Base-by-base conservation (phyloP, 352 stramenopile genomes). In the Pythium coloratum region DNA sequence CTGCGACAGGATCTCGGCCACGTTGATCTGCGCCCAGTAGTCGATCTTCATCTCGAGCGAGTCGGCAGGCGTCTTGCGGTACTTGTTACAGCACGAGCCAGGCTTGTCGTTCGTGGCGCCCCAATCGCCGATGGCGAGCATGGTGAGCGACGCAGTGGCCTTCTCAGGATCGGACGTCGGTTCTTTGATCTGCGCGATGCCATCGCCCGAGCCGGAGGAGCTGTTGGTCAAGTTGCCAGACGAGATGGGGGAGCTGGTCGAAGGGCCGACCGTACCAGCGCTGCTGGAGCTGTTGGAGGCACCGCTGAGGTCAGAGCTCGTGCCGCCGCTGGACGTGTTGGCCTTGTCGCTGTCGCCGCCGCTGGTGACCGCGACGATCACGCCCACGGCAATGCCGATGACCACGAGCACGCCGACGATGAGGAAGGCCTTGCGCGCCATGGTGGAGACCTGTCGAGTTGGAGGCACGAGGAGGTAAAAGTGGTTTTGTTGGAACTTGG, bases 61-160 rank as follows among this genome's bases (percentile, higher is more conserved):
- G 67, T 92, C 86, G 62, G 81, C 77, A 16, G 80, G 78, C 12
- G 84, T 86, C 75, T 91, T 92, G 42, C 84, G 84, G 75, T 96
- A 96, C 75, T 94, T 92, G 78, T 92, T 94, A 69, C 88, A 96
- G 77, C 88, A 96, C 64, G 86, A 92, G 32, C 88, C 88, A 2
- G 88, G 86, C 71, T 94, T 92, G 74, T 94, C 86, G 7, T 85
- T 92, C 32, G 88, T 95, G 7, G 86, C 88, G 1, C 88, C 88
- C 88, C 88, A 95, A 67, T 95, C 88, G 20, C 88, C 88, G 55
- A 95, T 90, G 16, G 88, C 88, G n/a, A 95, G 73, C 81, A 95
- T 92, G 2, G 88, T 90, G 14, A 94, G 76, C 5, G 83, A 82
- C 0, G 70, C 59, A 34, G 33, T 46, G 62, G 64, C 67, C 65